Conservation (phyloP, 75 land plant genomes). For the Picea glauca region DNA sequence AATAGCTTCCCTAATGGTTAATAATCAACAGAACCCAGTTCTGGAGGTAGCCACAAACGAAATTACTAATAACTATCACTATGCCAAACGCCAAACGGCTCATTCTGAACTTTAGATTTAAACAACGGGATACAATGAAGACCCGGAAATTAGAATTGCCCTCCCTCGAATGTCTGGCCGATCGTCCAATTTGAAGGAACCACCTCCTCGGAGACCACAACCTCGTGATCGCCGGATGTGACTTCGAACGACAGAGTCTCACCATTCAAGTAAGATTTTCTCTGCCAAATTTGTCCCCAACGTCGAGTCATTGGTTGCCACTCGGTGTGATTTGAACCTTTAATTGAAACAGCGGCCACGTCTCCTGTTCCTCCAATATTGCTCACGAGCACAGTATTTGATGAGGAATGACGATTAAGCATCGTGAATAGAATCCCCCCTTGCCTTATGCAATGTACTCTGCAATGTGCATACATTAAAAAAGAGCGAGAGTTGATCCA, state of each 20-base stretch:
- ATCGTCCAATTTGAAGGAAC: slow-evolving; percentile 34
- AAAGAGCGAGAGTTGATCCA: no score
- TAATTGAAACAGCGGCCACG: slow-evolving; percentile 30
- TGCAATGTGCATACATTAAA: no score
- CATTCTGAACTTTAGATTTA: no score
- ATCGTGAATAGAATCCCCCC: slow-evolving; percentile 59
- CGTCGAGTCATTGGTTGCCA: slow-evolving; percentile 42
- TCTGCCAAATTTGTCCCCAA: slow-evolving; percentile 65
- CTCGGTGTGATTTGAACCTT: slow-evolving; percentile 14
- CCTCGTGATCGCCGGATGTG: slow-evolving; percentile 26
- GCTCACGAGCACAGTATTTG: slow-evolving; percentile 45
- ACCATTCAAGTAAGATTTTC: slow-evolving; percentile 8
- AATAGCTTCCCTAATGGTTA: no score
- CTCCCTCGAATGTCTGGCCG: slow-evolving; percentile 40
- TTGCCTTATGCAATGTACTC: slow-evolving; percentile 35
- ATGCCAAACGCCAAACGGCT: no score
- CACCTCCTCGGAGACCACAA: slow-evolving; percentile 19
- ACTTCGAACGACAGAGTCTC: slow-evolving; percentile 41
- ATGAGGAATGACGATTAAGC: slow-evolving; percentile 24
- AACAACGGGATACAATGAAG: no score
- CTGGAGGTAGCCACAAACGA: no score
- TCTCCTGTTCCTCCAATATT: slow-evolving; percentile 59
- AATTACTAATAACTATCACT: no score
- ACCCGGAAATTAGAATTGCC: no score
- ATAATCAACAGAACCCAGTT: no score